Base-by-base conservation (phyloP, 2,329 filamentous ascomycete species). In the Allantophomopsis cytisporea region DNA sequence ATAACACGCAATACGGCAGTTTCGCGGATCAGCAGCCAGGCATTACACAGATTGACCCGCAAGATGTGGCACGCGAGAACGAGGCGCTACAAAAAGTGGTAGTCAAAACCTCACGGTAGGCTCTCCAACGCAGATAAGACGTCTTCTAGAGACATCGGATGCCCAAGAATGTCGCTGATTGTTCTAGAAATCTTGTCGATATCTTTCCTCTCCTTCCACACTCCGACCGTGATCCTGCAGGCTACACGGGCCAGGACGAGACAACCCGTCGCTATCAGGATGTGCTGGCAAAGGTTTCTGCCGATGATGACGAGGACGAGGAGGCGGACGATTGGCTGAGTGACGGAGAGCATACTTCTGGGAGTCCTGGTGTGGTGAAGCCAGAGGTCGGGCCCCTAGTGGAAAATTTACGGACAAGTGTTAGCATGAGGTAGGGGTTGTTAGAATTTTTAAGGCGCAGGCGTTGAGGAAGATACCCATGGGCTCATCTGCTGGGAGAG, bases 1-100 rank as follows among this genome's bases (percentile, higher is more conserved):
- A 71, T 49, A 64, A 63, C 41, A 61, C 71, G 48, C 68, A 76
- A 41, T 80, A 80, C 45, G 74, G 74, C 36, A 78, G 73, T 54
- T 79, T 80, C 47, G 68, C 65, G 41, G 72, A 80, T 33, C 64
- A 70, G 40, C 63, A 64, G 31, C 50, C 72, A 45, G 68, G 64
- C 40, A 60, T 41, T 15, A 47, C 63, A 38, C 71, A 73, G 49
- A 68, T 71, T 51, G 74, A 79, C 48, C 71, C 72, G 8, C 62
- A 74, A 43, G 76, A 80, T 54, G 68, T 68, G 18, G 74, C 78
- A 56, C 65, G 73, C 45, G 76, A 80, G 57, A 72, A 67, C 35
- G 76, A 80, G 55, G 75, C 76, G 41, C 57, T 80, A 38, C 74
- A 79, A 54, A 65, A 70, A 46, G 73, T 80, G 4, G 72, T 80